Evolutionary conservation across 345 rosid genomes (phyloP).

Genomic region (Brassica nigra): DNA sequence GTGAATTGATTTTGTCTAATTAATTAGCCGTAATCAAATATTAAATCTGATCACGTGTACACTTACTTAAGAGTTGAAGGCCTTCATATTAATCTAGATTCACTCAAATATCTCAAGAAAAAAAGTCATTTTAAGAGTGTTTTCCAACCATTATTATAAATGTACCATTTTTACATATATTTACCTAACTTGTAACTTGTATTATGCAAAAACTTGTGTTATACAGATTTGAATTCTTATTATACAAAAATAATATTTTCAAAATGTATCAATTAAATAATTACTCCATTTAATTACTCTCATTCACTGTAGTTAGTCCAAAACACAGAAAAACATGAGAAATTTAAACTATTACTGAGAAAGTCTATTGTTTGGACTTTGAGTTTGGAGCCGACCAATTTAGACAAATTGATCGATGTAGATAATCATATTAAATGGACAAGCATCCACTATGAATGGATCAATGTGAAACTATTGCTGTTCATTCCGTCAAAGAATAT

Average conservation of each 20-base stretch:
- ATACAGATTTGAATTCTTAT: too few species aligned
- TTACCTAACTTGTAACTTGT: too few species aligned
- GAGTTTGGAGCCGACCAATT: neutral
- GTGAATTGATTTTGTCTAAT: too few species aligned
- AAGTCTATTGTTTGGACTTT: neutral
- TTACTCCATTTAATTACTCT: neutral
- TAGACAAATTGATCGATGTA: neutral
- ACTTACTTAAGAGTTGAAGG: neutral
- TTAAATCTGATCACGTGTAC: neutral
- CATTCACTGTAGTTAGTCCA: neutral
- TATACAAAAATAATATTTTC: too few species aligned
- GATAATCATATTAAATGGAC: neutral
- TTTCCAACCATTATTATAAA: too few species aligned
- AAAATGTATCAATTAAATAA: too few species aligned
- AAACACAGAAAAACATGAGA: neutral
- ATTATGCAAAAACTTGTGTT: too few species aligned
- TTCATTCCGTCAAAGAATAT: neutral
- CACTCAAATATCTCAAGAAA: neutral
- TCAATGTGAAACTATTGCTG: conserved; percentile 15
- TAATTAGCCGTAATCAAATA: neutral
- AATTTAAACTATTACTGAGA: neutral
- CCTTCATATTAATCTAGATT: neutral
- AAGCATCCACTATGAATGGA: neutral
- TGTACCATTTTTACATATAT: too few species aligned
- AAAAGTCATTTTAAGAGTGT: too few species aligned